Evolutionary conservation across 495 filamentous ascomycete species (phyloP).

Genomic region (Trichoderma gamsii): DNA sequence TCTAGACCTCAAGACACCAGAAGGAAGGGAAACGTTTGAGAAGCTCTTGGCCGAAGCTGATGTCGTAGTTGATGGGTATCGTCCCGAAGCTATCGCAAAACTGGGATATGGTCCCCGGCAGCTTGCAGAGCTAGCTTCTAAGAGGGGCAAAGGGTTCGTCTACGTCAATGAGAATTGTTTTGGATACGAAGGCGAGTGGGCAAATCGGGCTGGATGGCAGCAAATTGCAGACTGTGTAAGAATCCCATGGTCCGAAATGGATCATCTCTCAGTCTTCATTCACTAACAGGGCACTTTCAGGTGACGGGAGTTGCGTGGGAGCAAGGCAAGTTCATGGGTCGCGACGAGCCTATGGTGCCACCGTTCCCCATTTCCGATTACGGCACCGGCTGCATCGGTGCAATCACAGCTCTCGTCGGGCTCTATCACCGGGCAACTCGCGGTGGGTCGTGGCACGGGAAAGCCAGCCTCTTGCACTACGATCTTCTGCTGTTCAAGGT

Average conservation of each 20-base stretch:
- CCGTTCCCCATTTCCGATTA: conserved; percentile 81
- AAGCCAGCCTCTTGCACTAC: conserved; percentile 54
- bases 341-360: conserved; percentile 63
- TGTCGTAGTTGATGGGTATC: conserved; percentile 61
- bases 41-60: conserved; percentile 53
- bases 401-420: conserved; percentile 56
- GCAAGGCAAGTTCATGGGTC: conserved; percentile 67
- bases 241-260: conserved; percentile 15
- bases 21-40: conserved; percentile 49
- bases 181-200: conserved; percentile 46
- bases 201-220: conserved; percentile 49
- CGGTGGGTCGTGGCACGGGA: conserved; percentile 61
- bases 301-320: conserved; percentile 65
- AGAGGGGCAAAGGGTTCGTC: conserved; percentile 54
- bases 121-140: conserved; percentile 45
- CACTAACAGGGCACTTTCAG: conserved; percentile 21
- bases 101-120: conserved; percentile 55
- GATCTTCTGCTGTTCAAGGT: conserved; percentile 61
- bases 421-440: conserved; percentile 55
- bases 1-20: conserved; percentile 52
- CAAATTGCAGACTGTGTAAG: conserved; percentile 49
- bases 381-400: conserved; percentile 61
- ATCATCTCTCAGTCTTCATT: conserved; percentile 9
- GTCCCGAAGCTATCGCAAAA: conserved; percentile 58
- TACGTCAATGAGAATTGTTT: conserved; percentile 72